Conservation (phyloP, 140 eudicot genomes). For the Bidens hawaiensis region DNA sequence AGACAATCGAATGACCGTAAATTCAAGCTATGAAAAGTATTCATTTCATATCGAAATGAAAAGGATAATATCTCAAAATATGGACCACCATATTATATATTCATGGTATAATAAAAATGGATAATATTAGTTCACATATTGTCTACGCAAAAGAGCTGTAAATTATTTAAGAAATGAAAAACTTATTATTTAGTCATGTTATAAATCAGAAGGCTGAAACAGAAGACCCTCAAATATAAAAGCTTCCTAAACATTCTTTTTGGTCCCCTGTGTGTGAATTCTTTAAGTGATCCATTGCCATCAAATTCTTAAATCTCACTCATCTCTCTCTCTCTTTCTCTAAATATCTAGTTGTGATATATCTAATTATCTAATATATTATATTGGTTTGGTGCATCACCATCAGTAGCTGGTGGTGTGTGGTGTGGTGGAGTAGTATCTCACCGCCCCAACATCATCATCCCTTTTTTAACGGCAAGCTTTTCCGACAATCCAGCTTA, state of each 20-base stretch:
- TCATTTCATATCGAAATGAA: conserved; percentile 1
- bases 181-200: conserved; percentile 19
- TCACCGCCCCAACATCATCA: conserved; percentile 33
- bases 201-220: conserved; percentile 22
- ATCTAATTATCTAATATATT: conserved; percentile 9
- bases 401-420: conserved; percentile 65
- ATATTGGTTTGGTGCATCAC: conserved; percentile 25
- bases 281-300: conserved; percentile 37
- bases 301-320: conserved; percentile 41
- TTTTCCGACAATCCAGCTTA: conserved; percentile 57
- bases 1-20: background rate
- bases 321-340: conserved; percentile 26
- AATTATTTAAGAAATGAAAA: background rate
- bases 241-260: conserved; percentile 40
- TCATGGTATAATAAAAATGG: conserved; percentile 1
- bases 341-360: conserved; percentile 18
- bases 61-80: background rate
- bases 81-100: conserved; percentile 7
- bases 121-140: background rate
- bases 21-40: background rate
- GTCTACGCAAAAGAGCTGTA: background rate
- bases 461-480: conserved; percentile 22
- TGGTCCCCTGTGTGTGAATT: conserved; percentile 36
- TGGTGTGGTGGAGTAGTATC: conserved; percentile 22
- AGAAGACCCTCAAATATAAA: conserved; percentile 33